These are phyloP conservation scores for Echinosophora koreensis DNA, from an alignment of 306 rosid species.

Conservation along the genomic window DNA sequence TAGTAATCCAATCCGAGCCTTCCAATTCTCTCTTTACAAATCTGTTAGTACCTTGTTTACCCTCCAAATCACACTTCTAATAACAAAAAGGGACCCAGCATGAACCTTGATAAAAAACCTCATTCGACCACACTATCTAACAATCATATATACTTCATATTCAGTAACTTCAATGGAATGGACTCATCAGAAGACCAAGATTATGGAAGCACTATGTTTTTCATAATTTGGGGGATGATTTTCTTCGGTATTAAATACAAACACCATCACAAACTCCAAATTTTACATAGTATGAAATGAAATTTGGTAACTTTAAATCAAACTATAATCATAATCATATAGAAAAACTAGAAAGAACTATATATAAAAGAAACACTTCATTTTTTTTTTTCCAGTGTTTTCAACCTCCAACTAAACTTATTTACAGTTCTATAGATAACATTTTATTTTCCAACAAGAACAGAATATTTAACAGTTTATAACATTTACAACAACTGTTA, in stretches of 20 bases:
- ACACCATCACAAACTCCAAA: constrained; percentile 2
- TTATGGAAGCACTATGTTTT: background rate
- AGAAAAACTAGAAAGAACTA: background rate
- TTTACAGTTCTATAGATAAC: too few species aligned
- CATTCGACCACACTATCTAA: too few species aligned
- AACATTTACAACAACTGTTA: too few species aligned
- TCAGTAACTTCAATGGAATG: too few species aligned
- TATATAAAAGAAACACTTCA: background rate
- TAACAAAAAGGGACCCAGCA: too few species aligned
- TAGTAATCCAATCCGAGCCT: background rate
- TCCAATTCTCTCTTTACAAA: background rate
- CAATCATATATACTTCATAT: too few species aligned
- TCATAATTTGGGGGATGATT: background rate
- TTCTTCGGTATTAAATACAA: background rate
- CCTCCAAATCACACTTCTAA: background rate
- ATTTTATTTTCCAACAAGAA: too few species aligned
- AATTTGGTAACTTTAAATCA: background rate
- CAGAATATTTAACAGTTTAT: too few species aligned
- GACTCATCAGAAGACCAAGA: background rate
- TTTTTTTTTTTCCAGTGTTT: background rate
- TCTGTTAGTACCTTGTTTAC: background rate
- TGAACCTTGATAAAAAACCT: too few species aligned
- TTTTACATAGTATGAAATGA: background rate
- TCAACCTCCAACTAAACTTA: too few species aligned
- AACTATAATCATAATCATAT: background rate